These are phyloP conservation scores for Senecio squalidus DNA, from an alignment of 140 eudicot species.

Conservation along the genomic window DNA sequence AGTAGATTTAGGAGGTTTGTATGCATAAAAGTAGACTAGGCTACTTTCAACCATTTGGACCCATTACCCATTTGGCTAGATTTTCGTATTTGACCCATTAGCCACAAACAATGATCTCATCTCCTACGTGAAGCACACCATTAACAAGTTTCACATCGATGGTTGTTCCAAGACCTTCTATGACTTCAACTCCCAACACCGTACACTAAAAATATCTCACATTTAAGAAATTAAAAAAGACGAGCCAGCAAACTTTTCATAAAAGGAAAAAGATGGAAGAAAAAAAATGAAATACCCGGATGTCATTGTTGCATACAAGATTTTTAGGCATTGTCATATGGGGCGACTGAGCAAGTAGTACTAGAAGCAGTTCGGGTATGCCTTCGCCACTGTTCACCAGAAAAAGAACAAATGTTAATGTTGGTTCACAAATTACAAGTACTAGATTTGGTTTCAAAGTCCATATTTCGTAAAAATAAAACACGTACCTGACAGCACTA, in stretches of 20 bases:
- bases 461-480: no score
- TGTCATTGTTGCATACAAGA: slow-evolving; percentile 59
- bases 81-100: no score
- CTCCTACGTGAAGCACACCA: slow-evolving; percentile 97
- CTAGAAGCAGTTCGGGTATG: slow-evolving; percentile 73
- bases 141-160: slow-evolving; percentile 89
- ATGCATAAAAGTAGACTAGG: no score
- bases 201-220: slow-evolving; percentile 54
- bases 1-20: no score
- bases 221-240: neutral
- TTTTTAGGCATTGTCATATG: slow-evolving; percentile 88
- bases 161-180: slow-evolving; percentile 97
- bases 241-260: neutral
- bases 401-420: no score
- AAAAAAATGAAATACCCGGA: slow-evolving; percentile 47
- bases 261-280: neutral
- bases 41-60: no score
- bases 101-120: slow-evolving; percentile 95
- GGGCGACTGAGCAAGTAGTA: slow-evolving; percentile 80
- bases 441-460: no score
- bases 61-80: no score
- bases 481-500: slow-evolving; percentile 87
- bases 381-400: slow-evolving; percentile 76
- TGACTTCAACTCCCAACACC: slow-evolving; percentile 92
- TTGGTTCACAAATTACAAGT: no score